Evolutionary conservation across 2,329 filamentous ascomycete genomes (phyloP).

Genomic region (Pseudocercospora crystallina): DNA sequence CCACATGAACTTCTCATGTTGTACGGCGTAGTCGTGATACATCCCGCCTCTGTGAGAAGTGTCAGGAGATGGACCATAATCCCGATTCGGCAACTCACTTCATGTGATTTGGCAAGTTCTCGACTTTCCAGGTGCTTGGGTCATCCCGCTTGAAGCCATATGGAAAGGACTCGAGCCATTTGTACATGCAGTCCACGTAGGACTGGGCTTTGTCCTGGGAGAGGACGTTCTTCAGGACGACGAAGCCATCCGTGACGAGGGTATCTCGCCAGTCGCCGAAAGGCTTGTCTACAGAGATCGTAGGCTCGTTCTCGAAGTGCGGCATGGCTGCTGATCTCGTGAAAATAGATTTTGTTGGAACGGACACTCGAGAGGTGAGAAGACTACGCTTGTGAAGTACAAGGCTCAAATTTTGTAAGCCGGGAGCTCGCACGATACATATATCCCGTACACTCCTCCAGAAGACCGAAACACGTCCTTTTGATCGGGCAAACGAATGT

Average conservation of each 20-base stretch:
- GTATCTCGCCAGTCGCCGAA: not conserved
- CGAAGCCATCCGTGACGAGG: not conserved
- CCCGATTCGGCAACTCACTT: not conserved
- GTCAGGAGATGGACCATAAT: too few species aligned
- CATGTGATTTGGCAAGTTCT: constrained; percentile 7
- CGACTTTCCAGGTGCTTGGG: constrained; percentile 9
- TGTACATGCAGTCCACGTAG: constrained; percentile 3
- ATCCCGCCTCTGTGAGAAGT: too few species aligned
- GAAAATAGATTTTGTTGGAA: not conserved
- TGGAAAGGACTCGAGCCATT: constrained; percentile 11
- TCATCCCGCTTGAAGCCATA: constrained; percentile 19
- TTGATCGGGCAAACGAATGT: too few species aligned
- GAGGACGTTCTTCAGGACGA: not conserved
- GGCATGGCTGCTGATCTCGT: not conserved
- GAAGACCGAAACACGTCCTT: too few species aligned
- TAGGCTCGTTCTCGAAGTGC: constrained; percentile 7
- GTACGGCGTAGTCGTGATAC: too few species aligned
- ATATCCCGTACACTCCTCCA: not conserved
- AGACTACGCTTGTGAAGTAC: too few species aligned
- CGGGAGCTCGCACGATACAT: not conserved
- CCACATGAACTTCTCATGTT: too few species aligned
- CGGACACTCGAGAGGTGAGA: not conserved
- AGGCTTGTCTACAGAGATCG: not conserved
- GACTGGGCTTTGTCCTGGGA: not conserved
- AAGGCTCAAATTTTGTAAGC: not conserved